Evolutionary conservation across 139 green algal genomes (phyloP), one percentile per base, ranked within the genome.

Genomic region (Chlamydomonas sphaeroides): DNA sequence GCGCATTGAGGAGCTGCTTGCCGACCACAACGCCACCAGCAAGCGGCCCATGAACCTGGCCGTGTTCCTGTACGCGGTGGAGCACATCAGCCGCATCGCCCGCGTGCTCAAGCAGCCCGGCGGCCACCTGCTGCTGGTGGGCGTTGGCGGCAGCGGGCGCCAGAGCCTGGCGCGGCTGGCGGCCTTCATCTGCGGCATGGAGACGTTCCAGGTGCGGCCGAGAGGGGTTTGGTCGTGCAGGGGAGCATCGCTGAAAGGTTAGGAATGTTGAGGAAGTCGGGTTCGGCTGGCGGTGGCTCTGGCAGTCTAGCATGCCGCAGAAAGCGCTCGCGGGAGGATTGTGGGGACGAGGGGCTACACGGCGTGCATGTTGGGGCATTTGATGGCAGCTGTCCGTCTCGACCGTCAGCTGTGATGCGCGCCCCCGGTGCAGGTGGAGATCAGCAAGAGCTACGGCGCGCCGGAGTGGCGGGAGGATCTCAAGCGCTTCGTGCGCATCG

Each of bases 1-100:
- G 17, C 80, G 86, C 41, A 65, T 96, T 66, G 91, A 95, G 74
- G 90, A 93, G 53, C 92, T 92, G 71, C 86, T 92, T 14, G 61
- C 77, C 30, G 93, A 97, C 72, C 87, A 95, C 89, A 97, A 97
- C 71, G 89, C 82, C 71, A 89, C 88, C 68, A 92, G 85, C 84
- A 96, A 94, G 87, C 79, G 88, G 3, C 92, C 92, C 18, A 94
- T 97, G 93, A 92, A 93, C 59, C 90, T 97, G 42, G 93, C 91
- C 20, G 88, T 97, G 28, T 97, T 97, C 84, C 79, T 95, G 45
- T 95, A 94, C 81, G 94, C 93, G 17, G 85, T 94, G 62, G 92
- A 96, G 89, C 94, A 97, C 67, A 79, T 97, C 17, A 89, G 76
- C 7, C 88, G 93, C 69, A 91, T 95, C 25, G 35, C 70, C 3